These are phyloP conservation scores for Carex scoparia DNA, from an alignment of 176 grass and related monocot species.

Conservation along the genomic window DNA sequence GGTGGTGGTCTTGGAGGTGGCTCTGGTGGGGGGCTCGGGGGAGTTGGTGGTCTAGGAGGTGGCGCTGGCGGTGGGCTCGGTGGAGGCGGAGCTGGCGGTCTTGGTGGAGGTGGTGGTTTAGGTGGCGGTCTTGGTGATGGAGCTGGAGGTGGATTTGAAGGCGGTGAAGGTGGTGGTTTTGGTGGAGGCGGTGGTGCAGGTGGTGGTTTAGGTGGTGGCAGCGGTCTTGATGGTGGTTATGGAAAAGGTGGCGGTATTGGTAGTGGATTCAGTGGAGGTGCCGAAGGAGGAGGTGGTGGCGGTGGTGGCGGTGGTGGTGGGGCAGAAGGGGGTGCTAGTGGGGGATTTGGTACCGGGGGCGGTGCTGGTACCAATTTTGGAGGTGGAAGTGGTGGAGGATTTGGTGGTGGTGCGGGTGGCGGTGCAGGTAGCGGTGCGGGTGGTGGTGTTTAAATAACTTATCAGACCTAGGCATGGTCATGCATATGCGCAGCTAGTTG, in stretches of 20 bases:
- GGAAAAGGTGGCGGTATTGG: neutral
- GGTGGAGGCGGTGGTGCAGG: constrained; percentile 12
- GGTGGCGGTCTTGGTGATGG: neutral
- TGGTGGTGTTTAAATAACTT: neutral
- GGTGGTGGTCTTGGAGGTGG: constrained; percentile 23
- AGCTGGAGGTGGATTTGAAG: neutral
- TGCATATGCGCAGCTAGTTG: neutral
- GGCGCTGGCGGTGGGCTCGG: constrained; percentile 5
- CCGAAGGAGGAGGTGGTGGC: neutral
- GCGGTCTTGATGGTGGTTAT: neutral
- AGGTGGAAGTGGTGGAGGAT: neutral
- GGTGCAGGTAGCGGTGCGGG: neutral
- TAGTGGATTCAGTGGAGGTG: neutral
- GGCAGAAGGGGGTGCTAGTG: neutral
- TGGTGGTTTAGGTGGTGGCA: neutral
- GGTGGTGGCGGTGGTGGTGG: neutral
- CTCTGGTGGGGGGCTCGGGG: neutral
- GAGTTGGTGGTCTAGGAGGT: constrained; percentile 4
- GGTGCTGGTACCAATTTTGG: neutral
- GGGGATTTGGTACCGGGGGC: neutral
- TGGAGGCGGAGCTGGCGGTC: constrained; percentile 6
- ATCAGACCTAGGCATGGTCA: neutral
- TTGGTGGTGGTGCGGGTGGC: neutral
- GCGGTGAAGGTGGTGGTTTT: neutral
- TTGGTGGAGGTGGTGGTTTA: constrained; percentile 5